Evolutionary conservation across 495 filamentous ascomycete genomes (phyloP).

Genomic region (Xylaria curta): DNA sequence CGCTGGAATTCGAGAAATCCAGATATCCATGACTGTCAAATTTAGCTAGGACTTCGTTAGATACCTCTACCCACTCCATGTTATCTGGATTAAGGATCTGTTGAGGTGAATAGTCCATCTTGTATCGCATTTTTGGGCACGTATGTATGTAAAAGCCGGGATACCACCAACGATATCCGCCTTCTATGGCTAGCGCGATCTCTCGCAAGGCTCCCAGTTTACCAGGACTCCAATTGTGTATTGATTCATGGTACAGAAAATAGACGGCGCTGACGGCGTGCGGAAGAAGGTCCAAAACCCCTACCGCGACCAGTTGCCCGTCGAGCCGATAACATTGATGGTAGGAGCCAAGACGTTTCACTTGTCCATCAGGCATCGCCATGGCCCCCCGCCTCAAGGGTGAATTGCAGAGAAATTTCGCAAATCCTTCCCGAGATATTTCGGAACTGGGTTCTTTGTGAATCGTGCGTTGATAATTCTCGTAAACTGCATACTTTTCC

Average conservation of each 20-base stretch:
- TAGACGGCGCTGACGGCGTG: constrained; percentile 92
- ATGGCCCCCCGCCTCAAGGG: constrained; percentile 65
- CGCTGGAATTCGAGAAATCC: constrained; percentile 57
- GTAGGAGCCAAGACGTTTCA: constrained; percentile 79
- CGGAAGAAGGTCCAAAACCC: constrained; percentile 87
- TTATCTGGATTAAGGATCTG: constrained; percentile 83
- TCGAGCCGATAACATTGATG: constrained; percentile 96
- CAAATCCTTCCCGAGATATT: constrained; percentile 74
- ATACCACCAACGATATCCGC: constrained; percentile 68
- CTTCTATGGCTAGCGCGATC: constrained; percentile 77
- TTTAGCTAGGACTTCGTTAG: constrained; percentile 66
- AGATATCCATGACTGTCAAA: constrained; percentile 74
- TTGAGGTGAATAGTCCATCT: constrained; percentile 83
- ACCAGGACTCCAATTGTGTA: constrained; percentile 79
- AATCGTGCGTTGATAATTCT: constrained; percentile 83
- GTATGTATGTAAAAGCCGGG: constrained; percentile 59
- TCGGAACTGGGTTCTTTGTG: constrained; percentile 75
- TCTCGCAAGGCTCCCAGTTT: constrained; percentile 89
- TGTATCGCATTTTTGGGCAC: constrained; percentile 71
- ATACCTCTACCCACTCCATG: constrained; percentile 75
- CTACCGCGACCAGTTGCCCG: constrained; percentile 84
- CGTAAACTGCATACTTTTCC: constrained; percentile 84
- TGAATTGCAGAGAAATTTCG: constrained; percentile 82
- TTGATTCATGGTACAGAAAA: constrained; percentile 88
- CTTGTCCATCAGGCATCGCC: constrained; percentile 50